Base-by-base conservation (phyloP, 2,329 filamentous ascomycete species). In the Colletotrichum tamarilloi region DNA sequence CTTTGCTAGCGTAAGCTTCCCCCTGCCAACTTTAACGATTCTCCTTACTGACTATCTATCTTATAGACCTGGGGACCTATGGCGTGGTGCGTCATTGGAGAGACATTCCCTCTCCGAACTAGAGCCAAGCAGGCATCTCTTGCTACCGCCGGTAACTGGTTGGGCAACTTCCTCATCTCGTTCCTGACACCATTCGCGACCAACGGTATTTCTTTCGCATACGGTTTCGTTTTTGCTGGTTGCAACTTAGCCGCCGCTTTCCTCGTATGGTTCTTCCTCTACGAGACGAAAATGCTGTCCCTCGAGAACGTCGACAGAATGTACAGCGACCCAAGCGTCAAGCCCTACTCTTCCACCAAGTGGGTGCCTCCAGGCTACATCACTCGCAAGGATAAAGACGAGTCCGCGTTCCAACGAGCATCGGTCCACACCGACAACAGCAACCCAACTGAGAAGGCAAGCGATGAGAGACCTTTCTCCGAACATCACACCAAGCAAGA, bases 301-400 rank as follows among this genome's bases (percentile, higher is more conserved):
- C 86, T 94, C n/a, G 92, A 94, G 82, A 90, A 93, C 76, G 90
- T 94, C 70, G 92, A 94, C 80, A 87, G 89, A 65, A 92, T 93
- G 90, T 94, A 94, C 79, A 87, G 91, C 60, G 82, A 91, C 24
- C 81, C 76, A 3, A 75, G 85, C 55, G 85, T 93, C n/a, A 89
- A 88, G 80, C 87, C 92, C 3, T 91, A 90, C 88, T 87, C 86
- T 79, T 91, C 89, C 77, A 80, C 83, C 73, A 83, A 86, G 74
- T 93, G 88, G 88, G 81, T 83, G 46, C 85, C 85, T 16, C 82
- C 82, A 1, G 85, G 85, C n/a, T 86, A 85, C 74, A 76, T 82
- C 73, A 86, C 81, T 63, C 82, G 82, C 67, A 81, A 79, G 79
- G 73, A 82, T 69, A 78, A 82, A 65, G 82, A 84, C 62, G 79